Evolutionary conservation across 257 asterid species (phyloP).

Genomic region (Solanum peruvianum): DNA sequence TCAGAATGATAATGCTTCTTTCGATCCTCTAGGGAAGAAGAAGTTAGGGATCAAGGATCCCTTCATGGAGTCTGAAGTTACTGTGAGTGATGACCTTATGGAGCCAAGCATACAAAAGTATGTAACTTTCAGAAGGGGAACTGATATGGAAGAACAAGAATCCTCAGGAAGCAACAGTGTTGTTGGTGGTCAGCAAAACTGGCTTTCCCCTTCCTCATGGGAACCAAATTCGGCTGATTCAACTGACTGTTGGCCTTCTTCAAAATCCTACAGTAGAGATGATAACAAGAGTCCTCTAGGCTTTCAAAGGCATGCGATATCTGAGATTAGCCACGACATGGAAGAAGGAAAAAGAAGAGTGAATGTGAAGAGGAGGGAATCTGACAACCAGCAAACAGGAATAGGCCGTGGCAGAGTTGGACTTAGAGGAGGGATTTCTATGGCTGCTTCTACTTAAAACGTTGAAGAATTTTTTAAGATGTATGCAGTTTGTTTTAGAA

Average conservation of each 20-base stretch:
- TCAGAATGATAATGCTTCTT: constrained; percentile 11
- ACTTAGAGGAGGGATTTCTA: constrained; percentile 15
- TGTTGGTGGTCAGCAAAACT: constrained; percentile 38
- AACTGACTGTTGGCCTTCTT: constrained; percentile 44
- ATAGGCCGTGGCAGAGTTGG: constrained; percentile 34
- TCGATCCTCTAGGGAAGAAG: constrained; percentile 17
- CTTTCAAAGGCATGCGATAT: constrained; percentile 20
- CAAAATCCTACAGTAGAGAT: constrained; percentile 33
- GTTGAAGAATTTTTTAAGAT: neutral
- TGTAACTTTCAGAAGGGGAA: constrained; percentile 75
- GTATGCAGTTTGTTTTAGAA: neutral
- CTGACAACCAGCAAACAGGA: constrained; percentile 31
- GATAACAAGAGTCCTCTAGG: constrained; percentile 24
- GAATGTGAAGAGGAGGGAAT: constrained; percentile 26
- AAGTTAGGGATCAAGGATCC: constrained; percentile 27
- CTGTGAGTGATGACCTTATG: constrained; percentile 50
- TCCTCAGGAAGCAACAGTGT: constrained; percentile 81
- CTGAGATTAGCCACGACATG: constrained; percentile 14
- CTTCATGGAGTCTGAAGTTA: constrained; percentile 63
- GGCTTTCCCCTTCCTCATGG: constrained; percentile 58
- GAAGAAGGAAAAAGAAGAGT: constrained; percentile 22
- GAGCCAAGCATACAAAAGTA: constrained; percentile 76
- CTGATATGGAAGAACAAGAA: constrained; percentile 60
- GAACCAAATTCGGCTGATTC: constrained; percentile 74
- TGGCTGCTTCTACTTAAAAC: constrained; percentile 5